Evolutionary conservation across 495 filamentous ascomycete species (phyloP), one percentile per base, ranked within the genome.

Genomic region (Hypomontagnella submonticulosa): DNA sequence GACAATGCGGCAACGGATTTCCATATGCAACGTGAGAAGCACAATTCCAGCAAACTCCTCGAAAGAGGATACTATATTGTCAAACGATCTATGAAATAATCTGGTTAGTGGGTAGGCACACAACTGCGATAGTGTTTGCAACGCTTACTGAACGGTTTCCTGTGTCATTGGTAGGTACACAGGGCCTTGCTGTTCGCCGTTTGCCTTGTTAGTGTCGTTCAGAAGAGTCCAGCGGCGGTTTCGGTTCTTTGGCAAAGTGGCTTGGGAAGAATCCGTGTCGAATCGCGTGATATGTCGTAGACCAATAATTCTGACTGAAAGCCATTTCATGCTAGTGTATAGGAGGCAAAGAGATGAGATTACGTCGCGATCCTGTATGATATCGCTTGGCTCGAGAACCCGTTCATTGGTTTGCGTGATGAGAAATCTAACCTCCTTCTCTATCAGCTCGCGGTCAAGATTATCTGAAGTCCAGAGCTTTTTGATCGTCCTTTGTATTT

Each of bases 241-340:
- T 62, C 81, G 77, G 37, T 80, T 76, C 66, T 76, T 82, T 16
- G 79, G 78, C 49, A 82, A 67, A 19, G 70, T 77, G 4, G 80
- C 71, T 38, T 77, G 77, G 13, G 82, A 81, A 10, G 83, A 83
- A 67, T 86, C 83, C 0, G 78, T 79, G 49, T 84, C 79, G 56
- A 83, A 83, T 37, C 72, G 66, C 20, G 84, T 90, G 62, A 96
- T 89, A 63, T 90, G 87, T 19, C 94, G 87, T 36, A 98, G 83
- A 52, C 90, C 83, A 10, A 80, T 71, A 13, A 97, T 84, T 73
- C 92, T 92, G 67, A 86, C 89, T 54, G 90, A 88, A 19, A 99
- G 88, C 95, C 95, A 99, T 84, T 95, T 91, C 93, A 97, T 96
- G 82, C 94, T 97, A 59, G 91, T 96, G 72, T 95, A 92, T 16